Evolutionary conservation across 2,329 filamentous ascomycete genomes (phyloP).

Genomic region (Pezicula neosporulosa): DNA sequence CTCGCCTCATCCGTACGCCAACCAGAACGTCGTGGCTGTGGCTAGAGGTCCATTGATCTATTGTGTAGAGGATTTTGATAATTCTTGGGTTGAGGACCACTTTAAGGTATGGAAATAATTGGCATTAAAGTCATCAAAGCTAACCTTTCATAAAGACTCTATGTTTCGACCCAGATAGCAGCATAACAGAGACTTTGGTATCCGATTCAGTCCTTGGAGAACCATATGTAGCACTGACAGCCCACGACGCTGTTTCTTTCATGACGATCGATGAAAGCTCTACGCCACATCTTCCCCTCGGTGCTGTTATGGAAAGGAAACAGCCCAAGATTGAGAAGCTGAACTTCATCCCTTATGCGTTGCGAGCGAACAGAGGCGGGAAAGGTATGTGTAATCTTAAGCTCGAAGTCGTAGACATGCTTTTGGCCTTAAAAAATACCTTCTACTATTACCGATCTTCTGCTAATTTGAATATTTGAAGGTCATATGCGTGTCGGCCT

Average conservation of each 20-base stretch:
- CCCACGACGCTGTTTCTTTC: slow-evolving; percentile 13
- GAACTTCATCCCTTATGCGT: slow-evolving; percentile 51
- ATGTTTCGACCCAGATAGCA: slow-evolving; percentile 10
- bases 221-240: slow-evolving; percentile 16
- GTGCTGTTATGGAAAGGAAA: slow-evolving; percentile 6
- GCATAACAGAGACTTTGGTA: slow-evolving; percentile 11
- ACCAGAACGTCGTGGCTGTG: slow-evolving; percentile 49
- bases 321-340: slow-evolving; percentile 31
- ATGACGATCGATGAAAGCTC: slow-evolving; percentile 5
- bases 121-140: background rate
- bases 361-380: slow-evolving; percentile 50
- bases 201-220: slow-evolving; percentile 10
- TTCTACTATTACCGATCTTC: no score
- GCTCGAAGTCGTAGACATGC: no score
- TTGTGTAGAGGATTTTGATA: slow-evolving; percentile 57
- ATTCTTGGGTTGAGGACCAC: slow-evolving; percentile 51
- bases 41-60: slow-evolving; percentile 57
- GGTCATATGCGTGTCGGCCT: slow-evolving; percentile 2
- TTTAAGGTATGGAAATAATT: slow-evolving; percentile 37
- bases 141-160: slow-evolving; percentile 5
- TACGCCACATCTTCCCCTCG: slow-evolving; percentile 2
- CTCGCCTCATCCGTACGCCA: slow-evolving; percentile 51
- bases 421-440: no score
- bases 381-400: slow-evolving; percentile 29
- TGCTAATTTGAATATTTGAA: no score